These are phyloP conservation scores for Phyllosticta citribraziliensis DNA, from an alignment of 2,329 filamentous ascomycete genomes.

Conservation along the genomic window DNA sequence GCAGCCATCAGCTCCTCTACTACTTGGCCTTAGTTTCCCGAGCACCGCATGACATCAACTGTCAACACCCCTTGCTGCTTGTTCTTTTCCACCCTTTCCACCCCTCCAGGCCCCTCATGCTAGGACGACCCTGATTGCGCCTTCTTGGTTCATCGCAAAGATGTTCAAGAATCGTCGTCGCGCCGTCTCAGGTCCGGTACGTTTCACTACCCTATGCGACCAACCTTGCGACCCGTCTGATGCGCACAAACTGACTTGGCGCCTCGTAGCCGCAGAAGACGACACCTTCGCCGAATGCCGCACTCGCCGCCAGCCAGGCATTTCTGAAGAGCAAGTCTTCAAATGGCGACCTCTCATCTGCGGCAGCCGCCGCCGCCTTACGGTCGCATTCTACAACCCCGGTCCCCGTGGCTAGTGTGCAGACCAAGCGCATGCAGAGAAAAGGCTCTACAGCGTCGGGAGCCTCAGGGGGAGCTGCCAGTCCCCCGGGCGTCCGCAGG, in stretches of 20 bases:
- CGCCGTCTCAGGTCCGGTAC: constrained; percentile 26
- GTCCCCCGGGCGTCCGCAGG: constrained; percentile 27
- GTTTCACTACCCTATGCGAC: constrained; percentile 21
- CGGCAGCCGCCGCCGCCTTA: constrained; percentile 78
- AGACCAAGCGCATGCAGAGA: constrained; percentile 76
- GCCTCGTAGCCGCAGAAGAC: constrained; percentile 22
- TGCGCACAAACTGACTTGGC: constrained; percentile 9
- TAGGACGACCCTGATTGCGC: constrained; percentile 3
- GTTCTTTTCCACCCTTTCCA: not conserved
- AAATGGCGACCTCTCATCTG: constrained; percentile 62
- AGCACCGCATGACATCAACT: constrained; percentile 9
- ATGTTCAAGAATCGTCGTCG: constrained; percentile 23
- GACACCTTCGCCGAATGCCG: constrained; percentile 57
- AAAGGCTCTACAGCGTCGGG: constrained; percentile 65
- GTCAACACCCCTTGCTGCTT: constrained; percentile 9
- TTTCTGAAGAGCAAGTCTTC: constrained; percentile 60
- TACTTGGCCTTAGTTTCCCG: no score
- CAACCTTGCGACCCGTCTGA: not conserved
- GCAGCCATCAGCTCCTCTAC: not conserved
- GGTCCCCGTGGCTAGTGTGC: constrained; percentile 68
- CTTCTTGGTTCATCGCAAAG: constrained; percentile 13
- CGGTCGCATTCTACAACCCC: constrained; percentile 68
- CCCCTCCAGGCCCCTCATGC: constrained; percentile 3
- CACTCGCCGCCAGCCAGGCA: constrained; percentile 71
- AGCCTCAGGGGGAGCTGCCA: constrained; percentile 35